These are phyloP conservation scores for Pseudogymnoascus sp. DNA, from an alignment of 2,329 filamentous ascomycete genomes.

Conservation along the genomic window DNA sequence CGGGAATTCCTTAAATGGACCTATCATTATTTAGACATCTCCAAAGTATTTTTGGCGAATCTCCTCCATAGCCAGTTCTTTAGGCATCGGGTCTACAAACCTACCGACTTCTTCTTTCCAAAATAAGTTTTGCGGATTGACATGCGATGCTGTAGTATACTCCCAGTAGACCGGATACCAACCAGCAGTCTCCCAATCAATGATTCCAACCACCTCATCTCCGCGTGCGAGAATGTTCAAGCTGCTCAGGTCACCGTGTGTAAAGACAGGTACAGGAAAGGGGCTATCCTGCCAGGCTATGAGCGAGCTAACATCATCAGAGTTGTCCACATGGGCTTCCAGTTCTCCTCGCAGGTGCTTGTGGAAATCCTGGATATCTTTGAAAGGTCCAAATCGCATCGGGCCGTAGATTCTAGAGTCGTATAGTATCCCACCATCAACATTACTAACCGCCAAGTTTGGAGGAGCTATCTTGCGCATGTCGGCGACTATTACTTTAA, in stretches of 20 bases:
- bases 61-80: slow-evolving; percentile 35
- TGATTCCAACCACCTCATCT: slow-evolving; percentile 32
- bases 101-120: slow-evolving; percentile 34
- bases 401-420: neutral
- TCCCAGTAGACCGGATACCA: slow-evolving; percentile 37
- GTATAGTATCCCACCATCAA: neutral
- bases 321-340: slow-evolving; percentile 12
- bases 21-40: slow-evolving; percentile 20
- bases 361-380: slow-evolving; percentile 29
- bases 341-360: slow-evolving; percentile 23
- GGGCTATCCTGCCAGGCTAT: slow-evolving; percentile 15
- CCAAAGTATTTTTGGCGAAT: slow-evolving; percentile 32
- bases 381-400: slow-evolving; percentile 28
- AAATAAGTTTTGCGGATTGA: slow-evolving; percentile 34
- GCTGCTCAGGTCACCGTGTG: slow-evolving; percentile 13
- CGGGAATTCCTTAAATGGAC: no score
- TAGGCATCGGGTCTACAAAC: slow-evolving; percentile 33
- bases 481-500: slow-evolving; percentile 22
- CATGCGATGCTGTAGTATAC: slow-evolving; percentile 31
- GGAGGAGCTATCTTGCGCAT: neutral
- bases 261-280: slow-evolving; percentile 15
- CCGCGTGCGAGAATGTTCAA: slow-evolving; percentile 11
- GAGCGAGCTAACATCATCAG: slow-evolving; percentile 12
- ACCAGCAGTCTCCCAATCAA: slow-evolving; percentile 41
- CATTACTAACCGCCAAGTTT: neutral